These are phyloP conservation scores for Gypsophila paniculata DNA, from an alignment of 179 eudicot genomes.

Conservation along the genomic window DNA sequence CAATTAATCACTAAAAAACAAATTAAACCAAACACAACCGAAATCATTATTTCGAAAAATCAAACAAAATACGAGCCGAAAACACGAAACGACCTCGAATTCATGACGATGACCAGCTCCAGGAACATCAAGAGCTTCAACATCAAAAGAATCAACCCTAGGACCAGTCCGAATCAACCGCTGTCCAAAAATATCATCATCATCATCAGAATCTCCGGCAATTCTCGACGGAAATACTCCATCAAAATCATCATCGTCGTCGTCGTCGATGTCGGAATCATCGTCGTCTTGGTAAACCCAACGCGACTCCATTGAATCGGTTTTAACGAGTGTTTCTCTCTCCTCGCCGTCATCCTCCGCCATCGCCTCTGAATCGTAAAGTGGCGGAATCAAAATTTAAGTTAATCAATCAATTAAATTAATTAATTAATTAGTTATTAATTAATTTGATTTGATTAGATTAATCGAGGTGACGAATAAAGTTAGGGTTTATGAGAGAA, in stretches of 20 bases:
- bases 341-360: conserved; percentile 22
- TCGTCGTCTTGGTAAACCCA: conserved; percentile 21
- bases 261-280: conserved; percentile 13
- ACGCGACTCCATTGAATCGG: conserved; percentile 24
- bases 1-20: background rate
- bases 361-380: no score
- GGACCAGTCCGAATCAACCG: conserved; percentile 82
- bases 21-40: background rate
- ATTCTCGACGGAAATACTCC: conserved; percentile 19
- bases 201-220: conserved; percentile 52
- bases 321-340: conserved; percentile 25
- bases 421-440: no score
- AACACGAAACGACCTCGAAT: conserved; percentile 43
- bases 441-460: background rate
- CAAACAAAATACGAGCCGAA: background rate
- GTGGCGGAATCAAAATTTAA: no score
- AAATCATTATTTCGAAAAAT: background rate
- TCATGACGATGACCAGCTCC: conserved; percentile 56
- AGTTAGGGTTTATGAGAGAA: conserved; percentile 1
- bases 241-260: background rate
- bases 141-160: conserved; percentile 83
- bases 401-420: no score
- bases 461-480: background rate
- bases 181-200: conserved; percentile 55
- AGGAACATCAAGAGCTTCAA: conserved; percentile 89